Base-by-base conservation (phyloP, 768 basidiomycete genomes). In the Dendrothele bispora region DNA sequence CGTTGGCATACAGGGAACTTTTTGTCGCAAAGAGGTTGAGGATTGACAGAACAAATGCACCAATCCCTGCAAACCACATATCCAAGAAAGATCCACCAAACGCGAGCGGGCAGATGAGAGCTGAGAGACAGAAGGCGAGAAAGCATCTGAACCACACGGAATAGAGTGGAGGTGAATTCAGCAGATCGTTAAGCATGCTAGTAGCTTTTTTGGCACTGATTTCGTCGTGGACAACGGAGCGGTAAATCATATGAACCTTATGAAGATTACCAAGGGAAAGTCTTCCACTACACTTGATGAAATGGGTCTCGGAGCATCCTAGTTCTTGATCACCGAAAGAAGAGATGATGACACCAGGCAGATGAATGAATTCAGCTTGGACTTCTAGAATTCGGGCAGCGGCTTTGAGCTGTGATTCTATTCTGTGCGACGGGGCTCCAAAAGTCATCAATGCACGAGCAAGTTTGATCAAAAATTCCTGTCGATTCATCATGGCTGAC, bases 391-490 rank as follows among this genome's bases (percentile, higher is more conserved):
- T 92, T 14, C 84, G 79, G 0, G 94, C 91, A 7, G 91, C 91
- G 8, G 93, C 88, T 26, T 87, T 75, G 30, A 98, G 82, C 62
- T 97, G 94, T 2, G 91, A 86, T 66, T 95, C 93, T 50, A 98
- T 89, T 26, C 95, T 83, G 68, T 98, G 95, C 20, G 91, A 92
- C 1, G 93, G 92, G 15, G 93, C 91, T 4, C 93, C 92, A 60
- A 90, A 95, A 11, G 84, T 84, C 89, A 98, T 94, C 32, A 97
- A 73, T 15, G 90, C 84, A 51, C 85, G 80, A 14, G 92, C 91
- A 22, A 97, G 78, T 61, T 83, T 91, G 61, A 93, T 78, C 27
- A 97, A 68, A 67, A 95, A 98, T 46, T 83, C 81, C 54, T 95
- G 92, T 47, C 95, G 79, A 51, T 86, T 79, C 36, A 87, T 67